Base-by-base conservation (phyloP, 345 rosid species). In the Eucalyptus sp. region DNA sequence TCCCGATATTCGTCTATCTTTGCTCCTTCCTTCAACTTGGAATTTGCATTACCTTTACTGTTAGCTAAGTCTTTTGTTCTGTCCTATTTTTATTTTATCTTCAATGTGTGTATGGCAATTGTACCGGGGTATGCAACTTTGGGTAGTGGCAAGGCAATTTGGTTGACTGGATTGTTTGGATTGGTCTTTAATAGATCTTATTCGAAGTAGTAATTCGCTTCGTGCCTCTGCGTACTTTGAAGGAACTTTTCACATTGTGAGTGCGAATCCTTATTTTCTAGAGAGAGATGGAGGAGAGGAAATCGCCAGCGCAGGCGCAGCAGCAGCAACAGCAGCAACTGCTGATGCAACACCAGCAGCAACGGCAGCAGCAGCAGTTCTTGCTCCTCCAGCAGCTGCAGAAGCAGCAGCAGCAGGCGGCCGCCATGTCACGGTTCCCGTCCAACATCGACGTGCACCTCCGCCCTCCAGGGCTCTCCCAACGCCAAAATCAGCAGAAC, bases 361-460 rank as follows among this genome's bases (percentile, higher is more conserved):
- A 88, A 41, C 95, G 90, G 9, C 81, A 71, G 13, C 81, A 71
- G 6, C 79, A 66, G 6, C 79, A 16, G 79, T 33, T 92, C 29
- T 93, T 96, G 24, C 91, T 94, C 68, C 90, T 95, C 64, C 96
- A 95, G 51, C 98, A 96, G 91, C 91, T 94, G 85, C 96, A 93
- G 80, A 91, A 93, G 68, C 96, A 93, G 33, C 98, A 95, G 52
- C 96, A 94, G 51, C 99, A 96, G 84, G 96, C 97, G 6, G 92
- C 95, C 2, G 97, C 99, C 3, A 97, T 98, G 90, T 91, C 99
- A 50, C 94, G 99, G 27, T 98, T 98, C 90, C 99, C 99, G 0
- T 97, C 99, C 13, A 97, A 96, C 91, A 96, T 96, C 88, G 99
- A 97, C 68, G 98, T 95, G 3, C 99, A 96, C 88, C 90, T 96